These are phyloP conservation scores for Globisporangium parvum DNA, from an alignment of 352 stramenopile genomes.

Conservation along the genomic window DNA sequence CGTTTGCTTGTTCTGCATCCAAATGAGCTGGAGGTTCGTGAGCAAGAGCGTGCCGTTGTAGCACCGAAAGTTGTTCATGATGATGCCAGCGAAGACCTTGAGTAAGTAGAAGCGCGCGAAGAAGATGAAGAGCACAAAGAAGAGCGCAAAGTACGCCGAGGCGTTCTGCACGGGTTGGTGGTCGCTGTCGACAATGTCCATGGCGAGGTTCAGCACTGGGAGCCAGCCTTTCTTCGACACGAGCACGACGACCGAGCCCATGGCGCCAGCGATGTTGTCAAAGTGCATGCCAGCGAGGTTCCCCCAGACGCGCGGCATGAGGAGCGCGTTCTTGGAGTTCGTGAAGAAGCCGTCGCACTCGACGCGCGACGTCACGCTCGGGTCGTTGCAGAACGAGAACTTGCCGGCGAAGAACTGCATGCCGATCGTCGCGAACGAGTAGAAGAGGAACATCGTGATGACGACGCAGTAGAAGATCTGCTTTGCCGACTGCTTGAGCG, in stretches of 20 bases:
- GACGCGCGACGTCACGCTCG: constrained; percentile 28
- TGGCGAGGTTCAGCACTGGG: constrained; percentile 73
- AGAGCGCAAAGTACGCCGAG: constrained; percentile 73
- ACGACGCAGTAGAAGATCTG: constrained; percentile 83
- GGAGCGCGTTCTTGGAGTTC: constrained; percentile 37
- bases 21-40: constrained; percentile 73
- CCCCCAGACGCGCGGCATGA: constrained; percentile 74
- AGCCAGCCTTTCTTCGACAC: constrained; percentile 86
- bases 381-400: constrained; percentile 80
- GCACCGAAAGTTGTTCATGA: constrained; percentile 85
- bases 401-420: constrained; percentile 83
- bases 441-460: constrained; percentile 76
- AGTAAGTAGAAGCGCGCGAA: constrained; percentile 74
- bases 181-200: constrained; percentile 71
- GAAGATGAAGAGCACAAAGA: constrained; percentile 80
- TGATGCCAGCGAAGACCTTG: constrained; percentile 73
- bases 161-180: constrained; percentile 66
- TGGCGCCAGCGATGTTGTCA: constrained; percentile 73
- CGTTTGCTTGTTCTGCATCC: constrained; percentile 59
- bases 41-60: constrained; percentile 79
- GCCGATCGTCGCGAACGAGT: constrained; percentile 78
- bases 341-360: constrained; percentile 69
- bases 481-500: constrained; percentile 59
- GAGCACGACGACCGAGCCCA: constrained; percentile 73
- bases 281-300: constrained; percentile 78